Base-by-base conservation (phyloP, 192 early-diverging fungal genomes). In the Cetraspora pellucida region DNA sequence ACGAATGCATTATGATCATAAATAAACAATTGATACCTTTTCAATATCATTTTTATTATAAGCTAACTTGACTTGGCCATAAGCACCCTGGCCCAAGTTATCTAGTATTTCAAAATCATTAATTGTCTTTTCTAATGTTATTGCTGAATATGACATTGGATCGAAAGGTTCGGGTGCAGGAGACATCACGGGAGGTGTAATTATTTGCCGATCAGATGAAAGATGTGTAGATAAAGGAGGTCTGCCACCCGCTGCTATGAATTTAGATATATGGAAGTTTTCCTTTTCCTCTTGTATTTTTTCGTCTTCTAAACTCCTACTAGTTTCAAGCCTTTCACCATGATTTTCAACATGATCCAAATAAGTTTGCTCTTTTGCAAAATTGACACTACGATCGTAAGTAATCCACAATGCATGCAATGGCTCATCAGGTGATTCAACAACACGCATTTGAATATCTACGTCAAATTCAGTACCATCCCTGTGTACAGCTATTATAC, bases 21-120 rank as follows among this genome's bases (percentile, higher is more conserved):
- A 67, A 23, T 63, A 43, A 73, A 30, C 46, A 19, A 37, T 37
- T 37, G 9, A 64, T 77, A 91, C 89, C 67, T 82, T 66, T 57
- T 79, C 73, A 11, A 74, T 77, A 77, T 92, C 89, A 16, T 71
- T 71, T 50, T 83, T 87, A 45, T 86, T 80, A 14, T 78, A 77
- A 28, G 85, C 91, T 13, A 88, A 78, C 64, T 88, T 86, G 43
- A 95, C 93, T 63, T 90, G 80, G 9, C 91, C 92, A 72, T 91
- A 93, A 21, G 91, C 90, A 28, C 93, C 93, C 74, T 86, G 80
- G 19, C 93, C 93, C n/a, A 95, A 76, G 2, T 79, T 79, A 50
- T 86, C 82, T 0, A 91, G 54, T 60, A 89, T 90, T 9, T 87
- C 80, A 77, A 88, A 93, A 50, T 92, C 89, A 50, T 85, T 74